Conservation (phyloP, 2,329 filamentous ascomycete species). For the Talaromyces sp. region DNA sequence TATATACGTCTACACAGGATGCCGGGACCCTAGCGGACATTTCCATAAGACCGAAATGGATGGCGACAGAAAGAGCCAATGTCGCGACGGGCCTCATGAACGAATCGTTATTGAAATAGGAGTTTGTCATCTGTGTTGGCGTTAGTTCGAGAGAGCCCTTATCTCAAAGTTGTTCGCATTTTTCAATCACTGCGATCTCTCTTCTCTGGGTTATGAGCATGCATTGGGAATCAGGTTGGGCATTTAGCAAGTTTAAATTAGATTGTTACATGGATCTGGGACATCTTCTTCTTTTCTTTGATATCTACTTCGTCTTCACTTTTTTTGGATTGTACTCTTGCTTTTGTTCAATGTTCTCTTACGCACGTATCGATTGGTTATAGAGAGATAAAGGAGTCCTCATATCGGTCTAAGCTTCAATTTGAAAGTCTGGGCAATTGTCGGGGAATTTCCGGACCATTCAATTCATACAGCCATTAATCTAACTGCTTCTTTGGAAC, state of each 20-base stretch:
- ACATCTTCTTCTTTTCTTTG: background rate
- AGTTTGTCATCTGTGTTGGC: constrained; percentile 55
- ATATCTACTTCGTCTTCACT: background rate
- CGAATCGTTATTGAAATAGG: constrained; percentile 69
- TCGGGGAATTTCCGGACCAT: background rate
- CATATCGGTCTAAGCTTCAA: background rate
- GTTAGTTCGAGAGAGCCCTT: constrained; percentile 20
- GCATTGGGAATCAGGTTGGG: background rate
- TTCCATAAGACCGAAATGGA: constrained; percentile 69
- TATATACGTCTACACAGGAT: constrained; percentile 73
- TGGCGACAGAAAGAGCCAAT: constrained; percentile 56
- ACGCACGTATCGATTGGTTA: background rate
- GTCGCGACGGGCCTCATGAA: constrained; percentile 65
- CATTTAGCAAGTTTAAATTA: background rate
- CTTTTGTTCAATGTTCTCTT: background rate
- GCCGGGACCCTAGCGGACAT: constrained; percentile 65
- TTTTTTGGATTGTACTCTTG: background rate
- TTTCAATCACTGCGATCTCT: background rate
- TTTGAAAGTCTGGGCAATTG: background rate
- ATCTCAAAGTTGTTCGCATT: background rate
- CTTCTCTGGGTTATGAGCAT: constrained; percentile 9
- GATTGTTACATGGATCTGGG: background rate
- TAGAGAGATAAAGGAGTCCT: too few species aligned
- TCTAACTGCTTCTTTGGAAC: background rate
- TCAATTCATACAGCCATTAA: background rate